Evolutionary conservation across 169 alveolate genomes (phyloP), one percentile per base, ranked within the genome.

Genomic region (Besnoitia besnoiti): DNA sequence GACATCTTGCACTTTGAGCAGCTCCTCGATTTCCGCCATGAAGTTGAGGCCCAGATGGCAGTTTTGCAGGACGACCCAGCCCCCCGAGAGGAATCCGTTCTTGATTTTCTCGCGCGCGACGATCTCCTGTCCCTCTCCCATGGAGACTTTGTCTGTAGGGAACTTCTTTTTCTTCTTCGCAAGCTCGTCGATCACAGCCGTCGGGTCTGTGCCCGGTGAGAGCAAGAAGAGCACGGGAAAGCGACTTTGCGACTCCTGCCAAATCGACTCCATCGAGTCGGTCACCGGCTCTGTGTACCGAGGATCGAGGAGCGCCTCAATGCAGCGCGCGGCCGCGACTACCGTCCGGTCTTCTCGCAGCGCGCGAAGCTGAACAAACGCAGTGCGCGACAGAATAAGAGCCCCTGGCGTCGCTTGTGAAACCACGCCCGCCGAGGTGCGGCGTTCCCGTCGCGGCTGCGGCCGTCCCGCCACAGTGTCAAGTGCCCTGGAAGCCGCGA

Each of bases 121-220:
- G 80, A 95, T 96, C 91, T 98, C 99, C 93, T 97, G 98, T 75
- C 99, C 99, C 95, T 98, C 99, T 50, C 99, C 99, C 99, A 98
- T 98, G 62, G 99, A 97, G 46, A 98, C 98, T 93, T 97, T 97
- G 92, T 97, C 99, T 12, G 98, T 97, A 42, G 98, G 98, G 95
- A 95, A 96, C 95, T 98, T 98, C 93, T 97, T 97, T 96, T 97
- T 98, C 96, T 97, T 97, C 93, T 98, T 98, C 5, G 99, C 99
- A 80, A 97, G 96, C 79, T 98, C 99, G 92, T 98, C 99, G 80
- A 98, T 98, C 79, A 97, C 95, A 91, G 98, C 95, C 0, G 99
- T 97, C 50, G 99, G 99, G 93, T 98, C 99, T 44, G 99, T 98
- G 61, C 99, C 99, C 39, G 99, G 98, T 49, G 99, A 97, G 80